These are phyloP conservation scores for Blastobotrys buckinghamii DNA, from an alignment of 1,139 yeast genomes.

Conservation along the genomic window DNA sequence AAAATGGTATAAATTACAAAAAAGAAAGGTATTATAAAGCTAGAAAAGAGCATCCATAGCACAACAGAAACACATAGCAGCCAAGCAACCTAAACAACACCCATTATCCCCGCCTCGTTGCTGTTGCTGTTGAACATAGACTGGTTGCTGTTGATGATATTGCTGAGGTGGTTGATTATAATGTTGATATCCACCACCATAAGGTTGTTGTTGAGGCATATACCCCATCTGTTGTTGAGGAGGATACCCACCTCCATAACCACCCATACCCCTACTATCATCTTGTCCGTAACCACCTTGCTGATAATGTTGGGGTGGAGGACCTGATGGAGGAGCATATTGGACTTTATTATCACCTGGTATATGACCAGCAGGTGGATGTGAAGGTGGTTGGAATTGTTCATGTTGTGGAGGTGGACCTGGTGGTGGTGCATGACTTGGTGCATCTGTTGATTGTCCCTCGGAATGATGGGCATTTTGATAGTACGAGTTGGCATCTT, in stretches of 20 bases:
- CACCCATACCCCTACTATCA: background rate
- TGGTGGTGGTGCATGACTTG: constrained; percentile 6
- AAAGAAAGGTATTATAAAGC: background rate
- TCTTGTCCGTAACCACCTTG: background rate
- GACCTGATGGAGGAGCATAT: constrained; percentile 7
- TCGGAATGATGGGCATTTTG: background rate
- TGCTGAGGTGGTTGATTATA: constrained; percentile 23
- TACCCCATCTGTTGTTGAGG: constrained; percentile 6
- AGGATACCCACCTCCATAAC: background rate
- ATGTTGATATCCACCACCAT: constrained; percentile 16
- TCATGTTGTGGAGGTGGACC: constrained; percentile 9
- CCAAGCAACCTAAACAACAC: constrained; percentile 37
- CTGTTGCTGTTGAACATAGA: constrained; percentile 38
- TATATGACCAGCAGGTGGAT: constrained; percentile 8
- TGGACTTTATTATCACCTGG: constrained; percentile 3
- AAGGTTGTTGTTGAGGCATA: constrained; percentile 17
- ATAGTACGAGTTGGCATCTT: constrained; percentile 5
- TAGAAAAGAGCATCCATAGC: constrained; percentile 25
- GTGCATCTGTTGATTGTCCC: background rate
- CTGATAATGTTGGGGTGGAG: constrained; percentile 2
- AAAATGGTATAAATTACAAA: background rate
- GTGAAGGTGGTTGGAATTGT: background rate
- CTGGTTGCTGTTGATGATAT: constrained; percentile 29
- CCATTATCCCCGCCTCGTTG: constrained; percentile 24
- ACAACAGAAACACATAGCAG: constrained; percentile 38